Base-by-base conservation (phyloP, 2,329 filamentous ascomycete species). In the Trichoderma sp. region DNA sequence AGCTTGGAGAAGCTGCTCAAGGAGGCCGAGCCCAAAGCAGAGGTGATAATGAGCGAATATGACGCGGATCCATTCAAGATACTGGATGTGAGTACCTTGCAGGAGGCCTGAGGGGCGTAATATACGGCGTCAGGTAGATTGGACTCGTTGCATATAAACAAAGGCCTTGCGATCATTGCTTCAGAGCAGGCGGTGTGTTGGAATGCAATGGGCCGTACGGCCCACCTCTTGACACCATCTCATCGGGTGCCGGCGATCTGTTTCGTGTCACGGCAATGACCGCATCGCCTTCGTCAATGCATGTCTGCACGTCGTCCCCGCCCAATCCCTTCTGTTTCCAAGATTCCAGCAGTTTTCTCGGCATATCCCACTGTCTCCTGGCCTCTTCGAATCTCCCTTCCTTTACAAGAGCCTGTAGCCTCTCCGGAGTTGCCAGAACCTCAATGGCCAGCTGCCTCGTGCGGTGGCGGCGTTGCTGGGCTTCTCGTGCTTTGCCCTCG, bases 11-110 rank as follows among this genome's bases (percentile, higher is more conserved):
- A 84, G 51, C 82, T 84, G 73, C 81, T 97, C 39, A 83, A 81
- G 68, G 81, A 84, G 63, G 86, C 88, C 74, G 79, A 80, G 53
- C 76, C 78, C 2, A 83, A 84, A 26, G 88, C 90, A 21, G 84
- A 88, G 71, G 90, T 98, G 15, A 81, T 91, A 71, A 89, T 97
- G 63, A 98, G 95, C 81, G 86, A 92, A 79, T 86, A 86, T 57
- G 96, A 99, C 82, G 86, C 89, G 73, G 96, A 99, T 86, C 96
- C 96, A 0, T 99, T 94, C 82, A 91, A 91, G 66, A 92, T 98
- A 72, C 86, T 93, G 74, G 85, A 87, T 73, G 81, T 88, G 43
- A 77, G 78, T 18, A 77, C 81, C 69, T 76, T 86, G 71, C 78
- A 80, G 51, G 75, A 66, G 74, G 36, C 71, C 15, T 73, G 34